Evolutionary conservation across 495 filamentous ascomycete species (phyloP).

Genomic region (Penicillium mononematosum): DNA sequence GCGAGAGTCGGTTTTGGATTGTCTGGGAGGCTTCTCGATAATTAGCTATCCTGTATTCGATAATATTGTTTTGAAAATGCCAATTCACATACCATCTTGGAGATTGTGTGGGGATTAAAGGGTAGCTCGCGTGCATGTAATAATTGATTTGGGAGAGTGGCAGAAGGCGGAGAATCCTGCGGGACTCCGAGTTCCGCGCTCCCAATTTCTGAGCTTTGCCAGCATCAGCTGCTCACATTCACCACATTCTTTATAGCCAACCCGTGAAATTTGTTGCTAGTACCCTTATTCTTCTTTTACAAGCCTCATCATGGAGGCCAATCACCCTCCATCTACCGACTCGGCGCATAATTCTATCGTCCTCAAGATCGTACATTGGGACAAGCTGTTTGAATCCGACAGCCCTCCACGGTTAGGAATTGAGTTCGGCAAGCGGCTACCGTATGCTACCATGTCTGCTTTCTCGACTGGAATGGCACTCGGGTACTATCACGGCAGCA

Average conservation of each 20-base stretch:
- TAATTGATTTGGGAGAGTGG: conserved; percentile 6
- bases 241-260: background rate
- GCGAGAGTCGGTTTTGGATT: conserved; percentile 34
- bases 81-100: conserved; percentile 21
- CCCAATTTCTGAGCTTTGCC: conserved; percentile 5
- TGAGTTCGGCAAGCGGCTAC: conserved; percentile 62
- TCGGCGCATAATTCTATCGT: conserved; percentile 24
- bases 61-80: background rate
- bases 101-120: background rate
- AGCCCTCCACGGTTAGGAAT: conserved; percentile 59
- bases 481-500: conserved; percentile 70
- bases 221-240: conserved; percentile 7
- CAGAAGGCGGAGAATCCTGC: conserved; percentile 24
- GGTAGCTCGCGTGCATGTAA: background rate
- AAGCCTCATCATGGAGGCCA: conserved; percentile 29
- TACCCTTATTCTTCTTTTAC: background rate
- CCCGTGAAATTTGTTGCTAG: background rate
- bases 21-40: conserved; percentile 18
- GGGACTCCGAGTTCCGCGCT: conserved; percentile 5
- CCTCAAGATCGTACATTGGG: conserved; percentile 38
- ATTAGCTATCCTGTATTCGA: background rate
- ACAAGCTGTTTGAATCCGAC: conserved; percentile 46
- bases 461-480: conserved; percentile 65
- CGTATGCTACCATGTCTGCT: conserved; percentile 55
- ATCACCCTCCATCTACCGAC: conserved; percentile 16